Percentiles rank a stretch among this genome's conserved stretches.
These are phyloP conservation scores for Clonostachys byssicola DNA, from an alignment of 2,329 filamentous ascomycete species.

Conservation along the genomic window DNA sequence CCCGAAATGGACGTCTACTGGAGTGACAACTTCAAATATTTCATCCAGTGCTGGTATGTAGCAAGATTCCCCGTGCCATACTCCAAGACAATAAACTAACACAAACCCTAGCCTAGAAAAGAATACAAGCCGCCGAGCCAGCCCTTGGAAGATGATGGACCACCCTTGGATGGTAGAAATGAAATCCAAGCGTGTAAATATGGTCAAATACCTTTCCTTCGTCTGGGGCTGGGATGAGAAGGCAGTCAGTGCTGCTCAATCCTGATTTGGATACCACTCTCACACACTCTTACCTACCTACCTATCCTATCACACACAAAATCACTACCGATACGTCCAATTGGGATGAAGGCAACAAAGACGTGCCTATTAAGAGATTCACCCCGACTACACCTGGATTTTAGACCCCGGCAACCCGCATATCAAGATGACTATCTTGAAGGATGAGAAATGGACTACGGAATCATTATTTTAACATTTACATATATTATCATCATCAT, in stretches of 20 bases:
- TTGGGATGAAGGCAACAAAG: no score
- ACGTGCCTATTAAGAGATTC: no score
- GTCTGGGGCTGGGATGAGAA: constrained; percentile 95
- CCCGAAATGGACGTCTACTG: constrained; percentile 84
- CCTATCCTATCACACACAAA: no score
- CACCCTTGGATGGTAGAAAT: constrained; percentile 99
- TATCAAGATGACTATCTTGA: no score
- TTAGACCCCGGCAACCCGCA: no score
- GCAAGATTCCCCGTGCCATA: neutral
- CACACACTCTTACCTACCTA: no score
- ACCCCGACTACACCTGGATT: no score
- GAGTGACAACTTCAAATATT: constrained; percentile 98
- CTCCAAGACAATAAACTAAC: constrained; percentile 10
- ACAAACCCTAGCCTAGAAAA: constrained; percentile 74
- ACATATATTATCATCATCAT: no score
- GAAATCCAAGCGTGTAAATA: constrained; percentile 93
- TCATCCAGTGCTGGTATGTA: constrained; percentile 97
- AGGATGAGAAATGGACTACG: no score
- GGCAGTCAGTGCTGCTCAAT: constrained; percentile 2
- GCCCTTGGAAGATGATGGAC: constrained; percentile 97
- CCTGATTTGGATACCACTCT: neutral
- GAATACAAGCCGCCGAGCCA: constrained; percentile 79
- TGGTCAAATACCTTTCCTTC: constrained; percentile 87
- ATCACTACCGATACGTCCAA: no score
- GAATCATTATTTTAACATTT: neutral